Base-by-base conservation (phyloP, 768 basidiomycete genomes). In the Amylocystis lapponica region DNA sequence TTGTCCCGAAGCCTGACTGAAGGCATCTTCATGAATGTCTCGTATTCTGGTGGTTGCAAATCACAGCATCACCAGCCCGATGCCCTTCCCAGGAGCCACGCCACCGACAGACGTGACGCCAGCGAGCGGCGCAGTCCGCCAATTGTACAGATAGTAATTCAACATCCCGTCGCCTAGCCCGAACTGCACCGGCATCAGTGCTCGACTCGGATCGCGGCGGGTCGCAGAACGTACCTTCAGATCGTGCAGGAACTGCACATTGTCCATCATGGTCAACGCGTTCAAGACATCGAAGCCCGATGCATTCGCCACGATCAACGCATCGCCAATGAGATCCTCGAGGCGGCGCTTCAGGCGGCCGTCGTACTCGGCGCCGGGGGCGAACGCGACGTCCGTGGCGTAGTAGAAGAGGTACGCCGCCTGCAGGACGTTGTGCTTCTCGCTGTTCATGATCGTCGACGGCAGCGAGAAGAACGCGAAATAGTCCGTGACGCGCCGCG, bases 341-440 rank as follows among this genome's bases (percentile, higher is more conserved):
- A 99, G 66, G 32, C 94, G 75, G 47, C 73, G 72, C 62, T 83
- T 85, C 41, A 96, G 61, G 21, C 62, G 66, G 20, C 68, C 76
- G 33, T 78, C 75, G n/a, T 74, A 74, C 40, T 88, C 81, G 25
- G 76, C 72, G 7, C 67, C 76, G 16, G 74, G 69, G 39, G 74
- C 61, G 49, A 91, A 82, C 3, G 81, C 86, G 4, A 69, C 72
- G 39, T 86, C 83, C 6, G 86, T 84, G 16, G 91, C 96, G 57
- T 98, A 98, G 66, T 97, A 98, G 64, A 79, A 98, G 19, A 97
- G 72, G 65, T 98, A 99, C 10, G 91, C 95, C 1, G 94, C 95
- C 52, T 99, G 83, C 30, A 99, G 76, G 22, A 79, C 55, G 16
- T 75, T 71, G 58, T 92, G 66, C 51, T 82, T 86, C n/a, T 71